Evolutionary conservation across 495 filamentous ascomycete genomes (phyloP).

Genomic region (Penicillium pancosmium): DNA sequence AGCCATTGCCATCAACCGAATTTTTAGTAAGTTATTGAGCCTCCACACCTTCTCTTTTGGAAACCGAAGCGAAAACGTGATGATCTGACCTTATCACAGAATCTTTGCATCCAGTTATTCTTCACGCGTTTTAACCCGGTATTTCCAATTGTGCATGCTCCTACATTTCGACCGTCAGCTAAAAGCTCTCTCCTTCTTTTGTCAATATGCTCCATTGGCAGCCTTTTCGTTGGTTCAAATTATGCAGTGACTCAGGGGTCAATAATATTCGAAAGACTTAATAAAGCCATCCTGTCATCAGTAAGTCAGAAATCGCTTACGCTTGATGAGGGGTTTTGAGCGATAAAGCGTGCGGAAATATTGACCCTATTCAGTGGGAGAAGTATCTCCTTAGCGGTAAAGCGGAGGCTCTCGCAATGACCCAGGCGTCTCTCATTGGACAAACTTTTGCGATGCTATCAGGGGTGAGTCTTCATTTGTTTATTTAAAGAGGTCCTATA

Average conservation of each 20-base stretch:
- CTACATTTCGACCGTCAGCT: conserved; percentile 31
- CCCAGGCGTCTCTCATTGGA: conserved; percentile 39
- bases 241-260: conserved; percentile 27
- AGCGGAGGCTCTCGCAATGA: conserved; percentile 26
- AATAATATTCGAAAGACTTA: conserved; percentile 35
- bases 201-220: conserved; percentile 33
- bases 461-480: conserved; percentile 15
- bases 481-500: neutral
- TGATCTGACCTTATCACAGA: conserved; percentile 12
- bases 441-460: conserved; percentile 44
- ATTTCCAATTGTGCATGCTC: conserved; percentile 36
- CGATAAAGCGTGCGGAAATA: too few relatives aligned
- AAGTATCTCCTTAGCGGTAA: conserved; percentile 12
- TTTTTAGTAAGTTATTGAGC: conserved; percentile 20
- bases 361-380: conserved; percentile 22
- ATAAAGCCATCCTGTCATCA: conserved; percentile 37
- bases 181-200: conserved; percentile 23
- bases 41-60: too few relatives aligned
- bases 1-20: conserved; percentile 30
- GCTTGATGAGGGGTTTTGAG: neutral
- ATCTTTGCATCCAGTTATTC: conserved; percentile 34
- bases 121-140: conserved; percentile 32
- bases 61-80: neutral
- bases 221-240: conserved; percentile 33
- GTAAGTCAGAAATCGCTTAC: conserved; percentile 7